Evolutionary conservation across 1,139 yeast species (phyloP).

Genomic region (Entelexis paramagnoliae): DNA sequence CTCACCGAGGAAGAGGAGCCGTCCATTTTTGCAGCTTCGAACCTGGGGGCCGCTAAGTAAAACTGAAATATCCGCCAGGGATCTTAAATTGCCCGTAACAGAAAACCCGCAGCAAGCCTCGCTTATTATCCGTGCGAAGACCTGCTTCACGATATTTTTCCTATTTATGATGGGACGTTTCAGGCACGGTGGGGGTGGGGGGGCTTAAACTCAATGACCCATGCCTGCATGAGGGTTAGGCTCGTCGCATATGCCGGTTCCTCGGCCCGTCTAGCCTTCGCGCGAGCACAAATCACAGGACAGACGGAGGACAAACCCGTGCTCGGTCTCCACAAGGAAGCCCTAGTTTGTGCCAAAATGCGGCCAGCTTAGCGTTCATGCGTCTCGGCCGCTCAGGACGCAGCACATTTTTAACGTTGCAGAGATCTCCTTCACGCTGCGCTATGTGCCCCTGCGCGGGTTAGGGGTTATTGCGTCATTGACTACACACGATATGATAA

Average conservation of each 20-base stretch:
- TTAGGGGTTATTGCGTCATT: constrained; percentile 1
- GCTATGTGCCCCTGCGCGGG: constrained; percentile 6
- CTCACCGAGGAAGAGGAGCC: constrained; percentile 5
- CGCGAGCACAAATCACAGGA: too few species aligned
- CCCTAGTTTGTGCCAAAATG: too few species aligned
- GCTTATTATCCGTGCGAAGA: neutral
- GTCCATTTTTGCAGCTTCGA: constrained; percentile 1
- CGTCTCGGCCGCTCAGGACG: neutral
- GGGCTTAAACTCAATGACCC: constrained; percentile 4
- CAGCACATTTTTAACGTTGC: neutral
- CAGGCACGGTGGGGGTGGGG: neutral
- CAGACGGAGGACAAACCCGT: too few species aligned
- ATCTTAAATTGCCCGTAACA: neutral
- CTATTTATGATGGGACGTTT: neutral
- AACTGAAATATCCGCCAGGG: neutral
- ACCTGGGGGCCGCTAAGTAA: neutral
- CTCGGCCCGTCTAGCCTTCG: neutral
- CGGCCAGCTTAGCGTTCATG: too few species aligned
- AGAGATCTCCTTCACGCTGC: constrained; percentile 1
- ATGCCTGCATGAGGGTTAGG: constrained; percentile 2
- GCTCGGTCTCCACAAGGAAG: too few species aligned
- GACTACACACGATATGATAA: neutral
- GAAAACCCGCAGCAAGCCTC: neutral
- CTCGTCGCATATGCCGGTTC: neutral
- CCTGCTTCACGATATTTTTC: neutral